Evolutionary conservation across 140 eudicot genomes (phyloP), one percentile per base, ranked within the genome.

Genomic region (Ambrosia hybrid): DNA sequence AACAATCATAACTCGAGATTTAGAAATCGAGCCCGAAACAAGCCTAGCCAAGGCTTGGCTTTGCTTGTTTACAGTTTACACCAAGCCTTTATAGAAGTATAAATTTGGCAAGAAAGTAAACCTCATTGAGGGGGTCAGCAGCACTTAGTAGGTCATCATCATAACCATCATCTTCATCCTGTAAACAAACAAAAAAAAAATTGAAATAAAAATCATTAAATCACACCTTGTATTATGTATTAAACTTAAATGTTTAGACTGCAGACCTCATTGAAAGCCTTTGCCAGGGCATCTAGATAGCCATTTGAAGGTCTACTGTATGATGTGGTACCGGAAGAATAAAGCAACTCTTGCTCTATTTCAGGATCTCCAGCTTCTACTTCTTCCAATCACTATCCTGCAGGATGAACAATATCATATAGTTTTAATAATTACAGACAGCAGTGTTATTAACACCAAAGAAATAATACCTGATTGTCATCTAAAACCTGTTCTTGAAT

Each of bases 341-440:
- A 80, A 37, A 81, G 73, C 45, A 85, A 83, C 53, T 81, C 87
- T 78, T 78, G 80, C 65, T 83, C 81, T 9, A 70, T 60, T 66
- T 87, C 91, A 5, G 59, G 75, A 72, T 90, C 91, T 68, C 78
- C 95, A 41, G 85, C 87, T 58, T 83, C 80, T 57, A 85, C 86
- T 85, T 94, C 96, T 80, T 94, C 99, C 97, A 94, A 36, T 94
- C 99, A 85, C 91, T 83, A 81, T 86, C 97, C 97, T 94, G 89
- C 73, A 56, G 80, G 13, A 70, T 7, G 59, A 62, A 65, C 55
- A 53, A 6, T 11, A 60, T 30, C 6, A 38, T 63, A 62, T 63
- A 51, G 12, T 59, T 51, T 21, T 59, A 10, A 30, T 15, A 4
- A 53, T 55, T 16, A 61, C 8, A 11, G 21, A 11, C 38, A 75